phyloP scores from a whole-genome alignment of 1,139 yeast species.

The Cylindricascospora bacillispora region DNA sequence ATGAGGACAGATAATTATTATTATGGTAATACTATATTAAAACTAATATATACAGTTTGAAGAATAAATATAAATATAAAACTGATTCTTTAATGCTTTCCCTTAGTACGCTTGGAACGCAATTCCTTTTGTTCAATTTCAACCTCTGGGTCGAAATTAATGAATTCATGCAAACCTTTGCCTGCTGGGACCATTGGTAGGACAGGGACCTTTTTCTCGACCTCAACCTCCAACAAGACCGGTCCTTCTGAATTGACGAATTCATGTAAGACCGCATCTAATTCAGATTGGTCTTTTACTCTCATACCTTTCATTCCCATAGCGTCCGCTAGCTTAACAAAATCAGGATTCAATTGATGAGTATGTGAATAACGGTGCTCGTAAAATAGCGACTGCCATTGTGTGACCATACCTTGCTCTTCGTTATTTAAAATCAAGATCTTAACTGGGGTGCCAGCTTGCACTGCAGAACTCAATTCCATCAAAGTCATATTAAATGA shows the following conservation, averaged over 20 bases:
- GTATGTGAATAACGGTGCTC: conserved; percentile 95
- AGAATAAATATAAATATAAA: no score
- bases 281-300: conserved; percentile 54
- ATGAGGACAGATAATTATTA: no score
- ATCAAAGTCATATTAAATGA: conserved; percentile 94
- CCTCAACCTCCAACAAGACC: conserved; percentile 76
- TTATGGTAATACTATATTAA: no score
- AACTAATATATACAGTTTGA: no score
- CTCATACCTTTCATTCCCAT: conserved; percentile 85
- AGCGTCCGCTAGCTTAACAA: conserved; percentile 83
- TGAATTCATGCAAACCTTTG: conserved; percentile 84
- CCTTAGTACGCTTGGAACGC: conserved; percentile 29
- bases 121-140: conserved; percentile 58
- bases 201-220: conserved; percentile 94
- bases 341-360: conserved; percentile 89
- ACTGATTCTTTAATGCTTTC: conserved; percentile 26
- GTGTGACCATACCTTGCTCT: conserved; percentile 99
- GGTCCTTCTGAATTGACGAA: conserved; percentile 76
- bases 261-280: conserved; percentile 48
- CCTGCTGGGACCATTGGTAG: conserved; percentile 98
- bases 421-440: conserved; percentile 83
- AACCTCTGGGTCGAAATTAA: conserved; percentile 67
- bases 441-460: conserved; percentile 84
- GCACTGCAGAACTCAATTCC: conserved; percentile 89
- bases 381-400: conserved; percentile 96